These are phyloP conservation scores for Penium margaritaceum DNA, from an alignment of 139 green algal genomes.

Conservation along the genomic window DNA sequence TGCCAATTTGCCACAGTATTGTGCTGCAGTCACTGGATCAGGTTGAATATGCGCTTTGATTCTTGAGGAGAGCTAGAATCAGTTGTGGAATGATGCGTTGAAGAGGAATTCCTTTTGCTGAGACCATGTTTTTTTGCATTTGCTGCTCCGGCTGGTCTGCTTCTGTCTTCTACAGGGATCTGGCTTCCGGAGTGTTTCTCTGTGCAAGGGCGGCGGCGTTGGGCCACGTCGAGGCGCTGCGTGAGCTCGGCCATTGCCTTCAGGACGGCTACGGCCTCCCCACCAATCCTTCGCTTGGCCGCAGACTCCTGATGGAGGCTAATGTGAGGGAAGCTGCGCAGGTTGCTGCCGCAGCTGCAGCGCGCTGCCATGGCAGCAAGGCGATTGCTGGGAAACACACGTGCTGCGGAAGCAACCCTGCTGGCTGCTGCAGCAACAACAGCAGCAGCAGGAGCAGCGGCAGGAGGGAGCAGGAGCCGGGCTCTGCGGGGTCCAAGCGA, in stretches of 20 bases:
- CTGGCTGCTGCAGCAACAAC: background rate
- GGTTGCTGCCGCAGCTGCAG: background rate
- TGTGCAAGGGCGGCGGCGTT: conserved; percentile 11
- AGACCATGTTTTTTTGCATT: no score
- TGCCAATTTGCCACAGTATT: no score
- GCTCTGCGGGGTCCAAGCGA: background rate
- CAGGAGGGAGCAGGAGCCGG: background rate
- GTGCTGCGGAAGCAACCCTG: background rate
- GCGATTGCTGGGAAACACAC: no score
- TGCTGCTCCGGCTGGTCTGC: no score
- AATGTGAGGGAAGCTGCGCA: background rate
- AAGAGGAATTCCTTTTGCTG: no score
- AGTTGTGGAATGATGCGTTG: no score
- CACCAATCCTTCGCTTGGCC: background rate
- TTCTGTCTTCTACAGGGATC: no score
- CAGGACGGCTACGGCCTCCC: conserved; percentile 34
- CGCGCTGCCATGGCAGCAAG: background rate
- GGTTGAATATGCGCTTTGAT: no score
- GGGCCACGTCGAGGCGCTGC: conserved; percentile 4
- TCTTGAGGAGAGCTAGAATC: no score
- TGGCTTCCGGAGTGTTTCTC: conserved; percentile 27
- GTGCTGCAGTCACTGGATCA: no score
- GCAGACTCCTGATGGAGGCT: conserved; percentile 27
- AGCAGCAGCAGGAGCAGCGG: background rate
- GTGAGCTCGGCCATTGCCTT: conserved; percentile 40